Evolutionary conservation across 148 eudicot genomes (phyloP).

Genomic region (Simmondsia chinensis): DNA sequence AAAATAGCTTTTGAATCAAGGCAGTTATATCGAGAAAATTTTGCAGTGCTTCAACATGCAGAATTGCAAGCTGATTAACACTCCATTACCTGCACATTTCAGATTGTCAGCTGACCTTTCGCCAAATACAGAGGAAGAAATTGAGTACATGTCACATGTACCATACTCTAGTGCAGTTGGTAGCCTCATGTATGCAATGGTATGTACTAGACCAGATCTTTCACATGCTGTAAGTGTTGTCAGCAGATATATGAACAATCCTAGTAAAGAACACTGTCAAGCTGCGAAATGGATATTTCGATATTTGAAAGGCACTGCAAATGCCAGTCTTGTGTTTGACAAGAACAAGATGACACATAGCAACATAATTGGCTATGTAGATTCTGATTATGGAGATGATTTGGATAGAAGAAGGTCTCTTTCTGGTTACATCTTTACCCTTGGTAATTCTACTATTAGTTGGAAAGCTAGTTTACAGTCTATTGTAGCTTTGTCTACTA

Average conservation of each 20-base stretch:
- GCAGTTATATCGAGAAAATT: background rate
- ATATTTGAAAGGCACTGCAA: background rate
- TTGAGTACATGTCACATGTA: background rate
- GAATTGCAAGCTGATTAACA: background rate
- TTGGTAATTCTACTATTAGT: background rate
- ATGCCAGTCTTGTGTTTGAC: constrained; percentile 1
- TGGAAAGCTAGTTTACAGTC: too few species aligned
- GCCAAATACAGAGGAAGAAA: background rate
- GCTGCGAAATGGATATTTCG: background rate
- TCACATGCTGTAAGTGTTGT: constrained; percentile 4
- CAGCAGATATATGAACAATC: background rate
- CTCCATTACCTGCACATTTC: background rate
- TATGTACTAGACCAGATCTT: too few species aligned
- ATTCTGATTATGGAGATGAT: constrained; percentile 3
- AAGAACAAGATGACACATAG: background rate
- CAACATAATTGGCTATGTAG: background rate
- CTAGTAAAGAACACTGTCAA: background rate
- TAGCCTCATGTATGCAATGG: background rate
- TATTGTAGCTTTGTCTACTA: background rate
- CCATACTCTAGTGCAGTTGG: too few species aligned
- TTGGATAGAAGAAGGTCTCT: constrained; percentile 3
- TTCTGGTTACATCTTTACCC: background rate
- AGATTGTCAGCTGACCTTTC: background rate
- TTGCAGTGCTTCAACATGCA: background rate
- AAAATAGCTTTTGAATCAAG: background rate